Base-by-base conservation (phyloP, 345 rosid species). In the Gossypium thurberi region DNA sequence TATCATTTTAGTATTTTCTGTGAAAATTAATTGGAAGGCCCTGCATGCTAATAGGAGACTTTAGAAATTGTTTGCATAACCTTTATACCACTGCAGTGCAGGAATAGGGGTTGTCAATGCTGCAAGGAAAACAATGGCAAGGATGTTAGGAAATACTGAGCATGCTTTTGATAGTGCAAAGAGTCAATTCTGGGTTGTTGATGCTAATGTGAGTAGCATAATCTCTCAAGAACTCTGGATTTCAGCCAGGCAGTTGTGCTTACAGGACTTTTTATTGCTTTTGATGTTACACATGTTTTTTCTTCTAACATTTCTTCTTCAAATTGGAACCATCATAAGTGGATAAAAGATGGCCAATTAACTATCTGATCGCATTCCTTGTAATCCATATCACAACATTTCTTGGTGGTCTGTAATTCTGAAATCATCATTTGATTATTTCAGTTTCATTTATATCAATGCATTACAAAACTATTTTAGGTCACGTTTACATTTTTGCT, bases 151-250 rank as follows among this genome's bases (percentile, higher is more conserved):
- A 72, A 88, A 94, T 80, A 94, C 74, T 76, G 88, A 84, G 81
- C 73, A 83, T 72, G 98, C 98, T 18, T 92, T 92, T 86, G 96
- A 86, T 53, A 88, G 97, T 85, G 94, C 98, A 40, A 82, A 85
- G 72, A 90, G 97, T 80, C 98, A 94, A 76, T 94, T 94, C 77
- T 94, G 98, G 98, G 92, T 92, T 59, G 97, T 92, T 76, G 98
- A 94, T 86, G 98, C 98, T 58, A 77, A 92, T 87, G 98, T 92
- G 76, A 63, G 81, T 74, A 12, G 44, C 70, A 56, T 53, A 50
- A 65, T 64, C 18, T 65, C 21, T 20, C 25, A 26, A 15, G 25
- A 71, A 44, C 56, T 42, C 40, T 37, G 10, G 74, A 59, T 69
- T 37, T 56, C 21, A 14, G 71, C 52, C 53, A 67, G 23, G 0